A percentile compares a stretch with the other conserved stretches of the same genome.
Conservation (phyloP, 2,329 filamentous ascomycete species). For the Cladosporium sp. region DNA sequence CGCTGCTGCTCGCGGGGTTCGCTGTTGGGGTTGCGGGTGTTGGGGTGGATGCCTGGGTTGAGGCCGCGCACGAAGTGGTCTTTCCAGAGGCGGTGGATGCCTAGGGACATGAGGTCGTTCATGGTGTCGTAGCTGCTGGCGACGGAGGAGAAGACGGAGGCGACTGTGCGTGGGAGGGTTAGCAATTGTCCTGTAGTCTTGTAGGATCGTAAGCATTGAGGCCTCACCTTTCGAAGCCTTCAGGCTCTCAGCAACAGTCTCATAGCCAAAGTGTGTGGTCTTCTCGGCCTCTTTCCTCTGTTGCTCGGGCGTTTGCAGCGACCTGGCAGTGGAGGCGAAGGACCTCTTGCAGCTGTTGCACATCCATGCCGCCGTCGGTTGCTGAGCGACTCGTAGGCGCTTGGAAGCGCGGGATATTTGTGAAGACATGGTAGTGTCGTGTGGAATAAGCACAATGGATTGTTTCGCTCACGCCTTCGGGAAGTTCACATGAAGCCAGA, state of each 20-base stretch:
- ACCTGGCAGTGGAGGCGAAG: slow-evolving; percentile 20
- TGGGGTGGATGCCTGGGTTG: slow-evolving; percentile 70
- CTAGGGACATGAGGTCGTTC: slow-evolving; percentile 99
- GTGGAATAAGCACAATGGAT: not conserved
- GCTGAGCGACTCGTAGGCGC: slow-evolving; percentile 32
- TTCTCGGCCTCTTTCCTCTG: slow-evolving; percentile 51
- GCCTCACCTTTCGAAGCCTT: slow-evolving; percentile 68
- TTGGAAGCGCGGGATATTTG: slow-evolving; percentile 35
- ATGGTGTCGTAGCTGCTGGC: slow-evolving; percentile 94
- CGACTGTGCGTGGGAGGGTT: slow-evolving; percentile 56
- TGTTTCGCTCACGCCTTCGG: not conserved
- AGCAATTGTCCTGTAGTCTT: not conserved
- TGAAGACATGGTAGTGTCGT: slow-evolving; percentile 11
- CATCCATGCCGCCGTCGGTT: slow-evolving; percentile 16
- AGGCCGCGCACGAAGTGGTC: slow-evolving; percentile 92
- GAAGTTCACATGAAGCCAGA: slow-evolving; percentile 16
- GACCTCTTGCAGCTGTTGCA: slow-evolving; percentile 23
- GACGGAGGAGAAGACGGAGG: slow-evolving; percentile 90
- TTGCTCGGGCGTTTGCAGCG: slow-evolving; percentile 37
- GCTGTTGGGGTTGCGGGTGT: slow-evolving; percentile 44
- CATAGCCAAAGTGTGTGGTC: slow-evolving; percentile 88
- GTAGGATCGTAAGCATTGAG: not conserved
- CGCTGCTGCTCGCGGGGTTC: slow-evolving; percentile 58
- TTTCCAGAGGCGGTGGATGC: slow-evolving; percentile 95
- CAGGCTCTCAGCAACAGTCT: slow-evolving; percentile 77